A percentile compares a stretch with the other conserved stretches of the same genome.
Evolutionary conservation across 73 alveolate genomes (phyloP).

Genomic region (Paramecium octaurelia): DNA sequence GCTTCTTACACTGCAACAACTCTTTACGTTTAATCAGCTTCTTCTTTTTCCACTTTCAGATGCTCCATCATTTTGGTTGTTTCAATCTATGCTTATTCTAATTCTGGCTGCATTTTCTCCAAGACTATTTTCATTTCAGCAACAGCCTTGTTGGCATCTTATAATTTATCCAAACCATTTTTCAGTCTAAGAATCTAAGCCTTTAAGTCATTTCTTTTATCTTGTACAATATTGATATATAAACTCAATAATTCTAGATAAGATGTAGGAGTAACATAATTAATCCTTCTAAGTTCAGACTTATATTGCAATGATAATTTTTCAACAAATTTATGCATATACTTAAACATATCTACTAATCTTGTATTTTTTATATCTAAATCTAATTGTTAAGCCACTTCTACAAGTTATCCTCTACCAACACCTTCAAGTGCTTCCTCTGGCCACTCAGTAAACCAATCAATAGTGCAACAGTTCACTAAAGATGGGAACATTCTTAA

Average conservation of each 20-base stretch:
- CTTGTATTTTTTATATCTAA: constrained; percentile 63
- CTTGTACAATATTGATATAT: constrained; percentile 76
- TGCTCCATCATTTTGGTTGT: constrained; percentile 88
- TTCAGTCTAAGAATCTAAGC: constrained; percentile 81
- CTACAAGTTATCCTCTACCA: constrained; percentile 65
- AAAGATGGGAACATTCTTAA: constrained; percentile 99
- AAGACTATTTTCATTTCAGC: constrained; percentile 84
- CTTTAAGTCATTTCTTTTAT: constrained; percentile 86
- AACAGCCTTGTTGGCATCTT: constrained; percentile 93
- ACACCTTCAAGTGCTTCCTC: constrained; percentile 80
- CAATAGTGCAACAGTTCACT: constrained; percentile 97
- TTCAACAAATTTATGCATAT: constrained; percentile 90
- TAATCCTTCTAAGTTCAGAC: constrained; percentile 86
- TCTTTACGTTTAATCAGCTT: constrained; percentile 84
- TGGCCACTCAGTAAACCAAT: constrained; percentile 99
- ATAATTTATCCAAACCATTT: constrained; percentile 91
- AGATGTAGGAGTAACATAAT: constrained; percentile 93
- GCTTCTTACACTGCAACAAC: constrained; percentile 90
- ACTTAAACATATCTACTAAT: constrained; percentile 71
- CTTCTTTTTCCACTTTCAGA: constrained; percentile 89
- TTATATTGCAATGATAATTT: constrained; percentile 75
- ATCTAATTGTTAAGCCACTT: constrained; percentile 56
- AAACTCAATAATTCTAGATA: constrained; percentile 83
- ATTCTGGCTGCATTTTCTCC: constrained; percentile 92
- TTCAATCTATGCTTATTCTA: constrained; percentile 92